These are phyloP conservation scores for Pythium guiyangense DNA, from an alignment of 352 stramenopile genomes.

Conservation along the genomic window DNA sequence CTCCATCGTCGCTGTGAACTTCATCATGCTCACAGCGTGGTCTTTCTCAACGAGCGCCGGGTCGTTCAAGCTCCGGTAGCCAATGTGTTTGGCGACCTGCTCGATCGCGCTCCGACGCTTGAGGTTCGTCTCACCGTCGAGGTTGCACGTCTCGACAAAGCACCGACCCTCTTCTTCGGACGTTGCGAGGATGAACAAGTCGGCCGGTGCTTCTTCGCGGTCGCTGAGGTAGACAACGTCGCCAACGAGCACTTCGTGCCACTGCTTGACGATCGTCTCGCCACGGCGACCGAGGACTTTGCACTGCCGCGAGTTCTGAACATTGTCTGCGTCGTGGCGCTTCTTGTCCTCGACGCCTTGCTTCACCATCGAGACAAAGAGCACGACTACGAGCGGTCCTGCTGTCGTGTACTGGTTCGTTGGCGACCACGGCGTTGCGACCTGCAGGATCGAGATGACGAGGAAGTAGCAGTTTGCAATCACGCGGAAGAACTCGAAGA, in stretches of 20 bases:
- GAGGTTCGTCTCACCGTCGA: constrained; percentile 95
- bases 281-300: constrained; percentile 33
- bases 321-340: constrained; percentile 58
- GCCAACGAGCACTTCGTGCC: constrained; percentile 77
- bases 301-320: constrained; percentile 56
- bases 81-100: constrained; percentile 45
- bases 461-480: constrained; percentile 96
- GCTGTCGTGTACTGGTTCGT: constrained; percentile 79
- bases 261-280: constrained; percentile 48
- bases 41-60: constrained; percentile 29
- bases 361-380: constrained; percentile 78
- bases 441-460: constrained; percentile 90
- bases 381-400: constrained; percentile 59
- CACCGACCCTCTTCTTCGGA: constrained; percentile 72
- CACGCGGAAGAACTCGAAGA: constrained; percentile 93
- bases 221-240: constrained; percentile 51
- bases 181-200: constrained; percentile 67
- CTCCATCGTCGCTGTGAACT: constrained; percentile 37
- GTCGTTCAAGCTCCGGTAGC: constrained; percentile 59
- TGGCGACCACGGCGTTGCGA: constrained; percentile 55
- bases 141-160: constrained; percentile 92
- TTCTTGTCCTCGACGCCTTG: constrained; percentile 76
- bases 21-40: constrained; percentile 35
- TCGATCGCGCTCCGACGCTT: constrained; percentile 73
- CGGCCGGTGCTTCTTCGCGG: constrained; percentile 53